Evolutionary conservation across 805 yeast species (phyloP).

Genomic region (Spathaspora hagerdaliae): DNA sequence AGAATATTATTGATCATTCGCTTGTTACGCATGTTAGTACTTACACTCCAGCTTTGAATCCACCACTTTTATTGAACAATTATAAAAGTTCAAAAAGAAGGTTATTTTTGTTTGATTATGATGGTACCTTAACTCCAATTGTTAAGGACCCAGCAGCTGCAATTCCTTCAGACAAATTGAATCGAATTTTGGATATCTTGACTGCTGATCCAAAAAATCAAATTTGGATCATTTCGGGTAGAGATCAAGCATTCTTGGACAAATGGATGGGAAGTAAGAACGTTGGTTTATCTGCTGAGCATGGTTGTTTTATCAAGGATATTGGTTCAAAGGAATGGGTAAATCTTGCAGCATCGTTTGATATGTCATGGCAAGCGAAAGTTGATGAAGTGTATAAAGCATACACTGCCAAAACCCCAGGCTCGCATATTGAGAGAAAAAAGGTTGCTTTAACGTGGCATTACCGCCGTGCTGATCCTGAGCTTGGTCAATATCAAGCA

Average conservation of each 20-base stretch:
- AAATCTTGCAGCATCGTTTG: constrained; percentile 74
- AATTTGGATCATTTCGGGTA: constrained; percentile 93
- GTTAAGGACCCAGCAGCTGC: constrained; percentile 98
- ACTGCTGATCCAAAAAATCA: constrained; percentile 75
- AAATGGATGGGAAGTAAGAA: constrained; percentile 76
- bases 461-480: constrained; percentile 92
- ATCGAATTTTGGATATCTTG: constrained; percentile 54
- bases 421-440: constrained; percentile 80
- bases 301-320: constrained; percentile 89
- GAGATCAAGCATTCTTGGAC: constrained; percentile 87
- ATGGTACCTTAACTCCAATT: constrained; percentile 95
- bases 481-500: constrained; percentile 85
- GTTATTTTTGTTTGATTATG: constrained; percentile 89
- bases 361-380: constrained; percentile 92
- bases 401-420: constrained; percentile 87
- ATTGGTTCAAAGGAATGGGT: constrained; percentile 69
- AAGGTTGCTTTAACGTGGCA: constrained; percentile 98
- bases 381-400: constrained; percentile 70
- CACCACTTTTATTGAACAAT: constrained; percentile 56
- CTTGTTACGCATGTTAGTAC: constrained; percentile 41
- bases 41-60: constrained; percentile 69
- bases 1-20: constrained; percentile 41
- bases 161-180: constrained; percentile 76
- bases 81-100: constrained; percentile 64
- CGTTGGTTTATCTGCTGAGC: constrained; percentile 91